Percentiles rank a stretch among this genome's conserved stretches.
Evolutionary conservation across 75 land plant species (phyloP).

Genomic region (Pinus tabuliformis): DNA sequence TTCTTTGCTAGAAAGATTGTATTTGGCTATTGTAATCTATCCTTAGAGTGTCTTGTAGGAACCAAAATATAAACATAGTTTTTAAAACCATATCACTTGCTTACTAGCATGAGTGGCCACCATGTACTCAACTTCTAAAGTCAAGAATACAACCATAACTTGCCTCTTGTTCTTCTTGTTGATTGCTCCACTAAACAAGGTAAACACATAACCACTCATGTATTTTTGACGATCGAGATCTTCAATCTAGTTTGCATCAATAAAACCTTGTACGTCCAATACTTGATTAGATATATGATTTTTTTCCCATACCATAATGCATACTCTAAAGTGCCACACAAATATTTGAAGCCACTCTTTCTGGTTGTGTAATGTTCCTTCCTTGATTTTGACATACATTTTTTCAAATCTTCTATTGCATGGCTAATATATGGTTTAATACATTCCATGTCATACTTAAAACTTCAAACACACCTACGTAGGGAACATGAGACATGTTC

Average conservation of each 20-base stretch:
- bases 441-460: slow-evolving; percentile 7
- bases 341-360: not conserved
- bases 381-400: not conserved
- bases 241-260: too few species aligned
- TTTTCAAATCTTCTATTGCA: not conserved
- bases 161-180: not conserved
- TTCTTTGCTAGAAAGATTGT: too few species aligned
- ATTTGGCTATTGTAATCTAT: too few species aligned
- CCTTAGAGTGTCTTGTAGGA: too few species aligned
- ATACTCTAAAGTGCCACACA: not conserved
- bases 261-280: too few species aligned
- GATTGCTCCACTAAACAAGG: not conserved
- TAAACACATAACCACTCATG: not conserved
- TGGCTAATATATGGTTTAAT: not conserved
- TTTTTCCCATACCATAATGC: too few species aligned
- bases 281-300: too few species aligned
- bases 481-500: not conserved
- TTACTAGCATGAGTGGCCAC: too few species aligned
- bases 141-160: not conserved
- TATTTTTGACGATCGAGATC: too few species aligned
- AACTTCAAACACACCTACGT: not conserved
- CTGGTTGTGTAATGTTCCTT: not conserved
- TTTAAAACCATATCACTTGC: too few species aligned
- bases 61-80: too few species aligned
- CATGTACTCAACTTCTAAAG: not conserved